Evolutionary conservation across 2,329 filamentous ascomycete genomes (phyloP), one percentile per base, ranked within the genome.

Genomic region (Fragosphaeria purpurea): DNA sequence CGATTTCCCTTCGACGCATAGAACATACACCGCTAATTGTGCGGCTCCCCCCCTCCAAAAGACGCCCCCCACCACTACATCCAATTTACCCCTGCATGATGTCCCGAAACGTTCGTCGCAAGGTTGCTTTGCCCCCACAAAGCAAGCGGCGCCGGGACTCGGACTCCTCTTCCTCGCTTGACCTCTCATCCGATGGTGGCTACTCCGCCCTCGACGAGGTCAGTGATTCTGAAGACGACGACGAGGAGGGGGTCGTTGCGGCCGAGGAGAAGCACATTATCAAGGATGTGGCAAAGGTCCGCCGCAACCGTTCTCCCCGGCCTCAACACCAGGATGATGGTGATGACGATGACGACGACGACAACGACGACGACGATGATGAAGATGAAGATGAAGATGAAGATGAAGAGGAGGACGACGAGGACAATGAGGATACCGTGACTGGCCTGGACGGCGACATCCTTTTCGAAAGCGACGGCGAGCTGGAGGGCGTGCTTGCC

Each of bases 141-240:
- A 63, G 65, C 63, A 75, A 72, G 63, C 64, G 62, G 45, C 75
- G 77, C 55, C 69, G 74, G 47, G 68, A 64, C 52, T 79, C 75
- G 34, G 70, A 73, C 58, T 68, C 70, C 6, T 77, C 76, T 6
- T 77, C 78, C 8, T 78, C 77, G 1, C 65, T 77, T 51, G 69
- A 79, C 59, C 69, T 81, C 6, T 84, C 79, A 55, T 80, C 83
- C 53, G 85, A 88, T 47, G 80, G 76, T 48, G 83, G 80, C 50
- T 88, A 89, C 65, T 85, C 82, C 2, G 85, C 75, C 39, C 83
- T 94, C 53, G 86, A 91, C 62, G 80, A 88, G 47, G 84, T 94
- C 54, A 86, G 79, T 58, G 86, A 90, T 59, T 83, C 80, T 9
- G 86, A 78, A 49, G 78, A 90, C 55, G 83, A 88, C 56, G 86